A percentile compares a stretch with the other conserved stretches of the same genome.
Evolutionary conservation across 2,329 filamentous ascomycete species (phyloP).

Genomic region (Penicillium sp.): DNA sequence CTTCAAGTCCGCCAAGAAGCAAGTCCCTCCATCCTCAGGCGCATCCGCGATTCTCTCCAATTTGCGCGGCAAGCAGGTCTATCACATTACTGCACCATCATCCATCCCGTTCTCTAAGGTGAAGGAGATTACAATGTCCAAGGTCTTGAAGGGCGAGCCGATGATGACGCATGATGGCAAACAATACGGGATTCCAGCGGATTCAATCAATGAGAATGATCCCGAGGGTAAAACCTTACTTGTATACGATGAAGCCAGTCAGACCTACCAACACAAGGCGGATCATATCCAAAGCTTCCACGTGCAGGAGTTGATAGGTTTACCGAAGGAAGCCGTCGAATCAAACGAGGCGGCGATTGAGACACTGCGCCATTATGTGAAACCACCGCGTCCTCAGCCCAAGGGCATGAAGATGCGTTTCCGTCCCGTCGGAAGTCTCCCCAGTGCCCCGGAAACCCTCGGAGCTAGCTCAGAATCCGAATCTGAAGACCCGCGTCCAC

Average conservation of each 20-base stretch:
- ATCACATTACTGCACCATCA: conserved; percentile 44
- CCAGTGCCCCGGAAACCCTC: conserved; percentile 28
- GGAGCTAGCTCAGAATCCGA: conserved; percentile 37
- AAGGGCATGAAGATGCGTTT: conserved; percentile 43
- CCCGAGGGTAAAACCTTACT: conserved; percentile 29
- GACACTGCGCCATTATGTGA: conserved; percentile 26
- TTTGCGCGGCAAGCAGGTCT: conserved; percentile 42
- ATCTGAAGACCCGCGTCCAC: conserved; percentile 28
- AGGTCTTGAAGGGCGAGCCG: conserved; percentile 36
- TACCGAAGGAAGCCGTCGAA: conserved; percentile 20
- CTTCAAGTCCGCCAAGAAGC: conserved; percentile 35
- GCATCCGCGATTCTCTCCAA: conserved; percentile 33
- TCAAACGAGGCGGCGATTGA: conserved; percentile 20
- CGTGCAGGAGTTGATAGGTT: conserved; percentile 32
- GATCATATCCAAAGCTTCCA: conserved; percentile 30
- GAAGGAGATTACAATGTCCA: conserved; percentile 40
- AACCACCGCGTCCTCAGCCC: conserved; percentile 37
- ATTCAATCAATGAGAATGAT: conserved; percentile 26
- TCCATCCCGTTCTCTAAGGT: conserved; percentile 41
- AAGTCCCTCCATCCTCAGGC: conserved; percentile 26
- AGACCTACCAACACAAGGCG: conserved; percentile 28
- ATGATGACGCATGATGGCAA: conserved; percentile 39
- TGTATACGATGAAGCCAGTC: conserved; percentile 31
- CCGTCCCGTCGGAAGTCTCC: conserved; percentile 36
- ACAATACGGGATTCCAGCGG: conserved; percentile 37